Conservation (phyloP, 2,329 filamentous ascomycete species). For the Lachnellula hyalina region DNA sequence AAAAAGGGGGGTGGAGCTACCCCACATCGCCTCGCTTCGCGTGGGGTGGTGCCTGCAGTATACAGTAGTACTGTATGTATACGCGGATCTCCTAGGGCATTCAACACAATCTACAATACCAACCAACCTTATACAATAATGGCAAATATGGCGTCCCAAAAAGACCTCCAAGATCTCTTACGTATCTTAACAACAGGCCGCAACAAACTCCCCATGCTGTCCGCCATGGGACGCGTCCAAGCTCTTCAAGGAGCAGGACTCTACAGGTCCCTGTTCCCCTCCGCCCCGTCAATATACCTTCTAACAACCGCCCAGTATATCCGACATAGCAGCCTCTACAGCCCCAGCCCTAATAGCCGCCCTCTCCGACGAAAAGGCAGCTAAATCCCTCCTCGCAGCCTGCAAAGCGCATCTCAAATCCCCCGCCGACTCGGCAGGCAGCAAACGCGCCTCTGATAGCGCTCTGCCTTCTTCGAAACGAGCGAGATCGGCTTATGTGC, state of each 20-base stretch:
- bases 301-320: constrained; percentile 23
- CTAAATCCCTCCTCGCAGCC: constrained; percentile 28
- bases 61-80: neutral
- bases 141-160: constrained; percentile 47
- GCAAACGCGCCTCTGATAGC: constrained; percentile 21
- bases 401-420: constrained; percentile 25
- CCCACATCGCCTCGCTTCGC: too few species aligned
- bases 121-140: neutral
- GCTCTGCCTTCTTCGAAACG: constrained; percentile 22
- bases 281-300: constrained; percentile 8
- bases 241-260: constrained; percentile 50
- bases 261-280: constrained; percentile 41
- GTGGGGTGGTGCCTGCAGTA: neutral
- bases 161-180: constrained; percentile 56
- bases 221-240: constrained; percentile 54
- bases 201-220: constrained; percentile 54
- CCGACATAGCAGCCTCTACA: constrained; percentile 24
- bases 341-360: constrained; percentile 20
- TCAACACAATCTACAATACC: neutral
- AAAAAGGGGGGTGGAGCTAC: too few species aligned
- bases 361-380: constrained; percentile 27
- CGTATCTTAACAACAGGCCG: constrained; percentile 49
- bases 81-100: neutral
- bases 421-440: constrained; percentile 9
- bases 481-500: constrained; percentile 25